Conservation (phyloP, 371 early-diverging fungal species). For the Mucor circinelloides region DNA sequence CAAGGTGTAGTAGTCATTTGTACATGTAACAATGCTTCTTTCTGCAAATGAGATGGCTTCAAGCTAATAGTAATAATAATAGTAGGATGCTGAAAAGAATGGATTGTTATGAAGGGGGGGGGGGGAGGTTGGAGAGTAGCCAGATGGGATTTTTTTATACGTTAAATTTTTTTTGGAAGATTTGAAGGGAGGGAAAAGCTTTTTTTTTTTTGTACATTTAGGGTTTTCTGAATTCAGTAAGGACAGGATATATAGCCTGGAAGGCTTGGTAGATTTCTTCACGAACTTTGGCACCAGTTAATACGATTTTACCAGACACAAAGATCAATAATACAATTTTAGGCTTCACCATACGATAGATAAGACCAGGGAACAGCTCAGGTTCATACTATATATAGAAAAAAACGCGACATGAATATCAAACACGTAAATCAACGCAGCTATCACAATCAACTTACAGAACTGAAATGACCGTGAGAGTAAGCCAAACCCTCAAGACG, state of each 20-base stretch:
- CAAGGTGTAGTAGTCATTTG: not conserved
- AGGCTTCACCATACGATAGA: slow-evolving; percentile 99
- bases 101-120: not conserved
- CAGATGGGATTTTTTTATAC: not conserved
- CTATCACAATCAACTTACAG: slow-evolving; percentile 81
- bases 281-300: slow-evolving; percentile 99
- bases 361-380: slow-evolving; percentile 99
- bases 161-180: not conserved
- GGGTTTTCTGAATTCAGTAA: slow-evolving; percentile 87
- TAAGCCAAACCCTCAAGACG: slow-evolving; percentile 99
- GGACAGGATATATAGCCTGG: slow-evolving; percentile 99
- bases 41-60: not conserved
- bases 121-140: not conserved
- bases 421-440: not conserved
- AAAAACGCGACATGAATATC: not conserved
- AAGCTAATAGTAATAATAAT: not conserved
- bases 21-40: not conserved
- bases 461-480: slow-evolving; percentile 97
- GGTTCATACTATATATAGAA: slow-evolving; percentile 91
- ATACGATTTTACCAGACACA: slow-evolving; percentile 99
- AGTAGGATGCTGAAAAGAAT: not conserved
- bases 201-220: not conserved
- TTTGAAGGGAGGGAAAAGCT: not conserved
- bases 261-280: slow-evolving; percentile 99
- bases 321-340: slow-evolving; percentile 99